These are phyloP conservation scores for Pleodorina starrii DNA, from an alignment of 139 green algal species.

Conservation along the genomic window DNA sequence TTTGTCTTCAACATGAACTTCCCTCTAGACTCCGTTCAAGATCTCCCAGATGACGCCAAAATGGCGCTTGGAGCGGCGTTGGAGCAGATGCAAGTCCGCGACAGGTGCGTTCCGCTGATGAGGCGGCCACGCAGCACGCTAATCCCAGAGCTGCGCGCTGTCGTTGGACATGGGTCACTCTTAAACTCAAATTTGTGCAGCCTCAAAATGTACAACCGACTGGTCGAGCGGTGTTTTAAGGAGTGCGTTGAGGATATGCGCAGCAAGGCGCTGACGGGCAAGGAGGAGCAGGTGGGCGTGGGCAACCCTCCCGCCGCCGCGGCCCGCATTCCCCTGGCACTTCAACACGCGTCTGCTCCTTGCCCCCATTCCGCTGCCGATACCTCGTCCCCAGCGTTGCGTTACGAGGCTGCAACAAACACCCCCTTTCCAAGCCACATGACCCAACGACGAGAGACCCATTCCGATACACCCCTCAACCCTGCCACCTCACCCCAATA, in stretches of 20 bases:
- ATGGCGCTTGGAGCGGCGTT: conserved; percentile 60
- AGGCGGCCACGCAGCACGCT: not conserved
- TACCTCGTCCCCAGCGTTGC: no score
- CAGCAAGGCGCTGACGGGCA: conserved; percentile 90
- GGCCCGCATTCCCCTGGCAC: not conserved
- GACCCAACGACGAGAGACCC: no score
- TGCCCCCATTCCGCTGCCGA: no score
- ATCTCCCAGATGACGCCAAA: conserved; percentile 56
- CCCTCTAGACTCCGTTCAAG: conserved; percentile 45
- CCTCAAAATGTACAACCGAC: conserved; percentile 97
- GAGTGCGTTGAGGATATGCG: conserved; percentile 95
- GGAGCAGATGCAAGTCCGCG: conserved; percentile 91
- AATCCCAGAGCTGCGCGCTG: not conserved
- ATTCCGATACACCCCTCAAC: no score
- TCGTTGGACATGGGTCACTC: not conserved
- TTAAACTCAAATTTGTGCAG: conserved; percentile 60
- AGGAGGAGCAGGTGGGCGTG: conserved; percentile 95
- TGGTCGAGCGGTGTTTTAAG: conserved; percentile 96
- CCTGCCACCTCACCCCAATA: no score
- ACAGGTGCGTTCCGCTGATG: conserved; percentile 79
- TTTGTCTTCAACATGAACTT: conserved; percentile 48
- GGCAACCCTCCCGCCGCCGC: not conserved
- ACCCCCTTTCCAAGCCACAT: no score
- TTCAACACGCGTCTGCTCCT: no score
- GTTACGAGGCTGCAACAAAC: no score